Base-by-base conservation (phyloP, 305 asterid species). In the Solanum hybrid region DNA sequence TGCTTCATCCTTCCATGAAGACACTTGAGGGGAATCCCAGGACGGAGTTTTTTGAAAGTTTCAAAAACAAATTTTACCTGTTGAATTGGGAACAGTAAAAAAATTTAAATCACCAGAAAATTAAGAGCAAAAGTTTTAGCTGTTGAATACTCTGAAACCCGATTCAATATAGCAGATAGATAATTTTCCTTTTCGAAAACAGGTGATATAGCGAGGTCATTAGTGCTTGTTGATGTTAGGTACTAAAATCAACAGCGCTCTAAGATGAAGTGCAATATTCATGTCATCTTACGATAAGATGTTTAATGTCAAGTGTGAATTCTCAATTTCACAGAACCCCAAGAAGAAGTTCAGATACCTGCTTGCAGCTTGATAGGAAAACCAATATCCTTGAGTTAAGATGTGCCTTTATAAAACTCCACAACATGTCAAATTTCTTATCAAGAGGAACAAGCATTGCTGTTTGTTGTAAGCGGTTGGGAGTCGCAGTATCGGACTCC, bases 1-100 rank as follows among this genome's bases (percentile, higher is more conserved):
- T 95, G 98, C 91, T 96, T 96, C 98, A 96, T 96, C 93, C 96
- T 95, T 92, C 99, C 99, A 91, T 96, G 97, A 88, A 96, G 94
- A 92, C 97, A 95, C 91, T 91, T 96, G 92, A 98, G 91, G 7
- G 99, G 98, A 88, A 95, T 93, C 35, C 99, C 99, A 35, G 99
- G 99, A 85, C 98, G 99, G 60, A 98, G 97, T 93, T 96, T 96
- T 93, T 92, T 98, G 95, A 98, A 98, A 38, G 98, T 90, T 91
- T 96, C 99, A 88, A 89, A 94, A 34, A 93, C 96, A 92, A 95
- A 98, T 91, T 92, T 96, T 60, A 98, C 99, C 99, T 97, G 94
- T 88, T 31, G 51, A 37, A 89, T 27, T 64, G 69, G 45, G 86
- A 14, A 13, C 22, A 69, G 89, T 72, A 86, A 92, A 81, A n/a